Evolutionary conservation across 2,329 filamentous ascomycete species (phyloP).

Genomic region (Botrytis hyacinthi): DNA sequence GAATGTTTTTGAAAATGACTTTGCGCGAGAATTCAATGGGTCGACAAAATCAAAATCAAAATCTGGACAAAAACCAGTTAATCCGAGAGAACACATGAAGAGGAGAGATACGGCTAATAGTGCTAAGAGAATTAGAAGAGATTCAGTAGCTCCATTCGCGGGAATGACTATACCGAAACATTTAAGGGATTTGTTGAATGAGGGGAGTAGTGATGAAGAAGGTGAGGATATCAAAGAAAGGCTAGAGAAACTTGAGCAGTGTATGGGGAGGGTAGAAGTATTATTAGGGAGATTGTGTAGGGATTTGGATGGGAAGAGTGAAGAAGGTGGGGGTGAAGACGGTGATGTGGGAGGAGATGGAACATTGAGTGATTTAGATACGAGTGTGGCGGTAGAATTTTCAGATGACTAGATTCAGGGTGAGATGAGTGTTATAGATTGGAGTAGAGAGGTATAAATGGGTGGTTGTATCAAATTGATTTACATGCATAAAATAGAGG

Average conservation of each 20-base stretch:
- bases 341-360: constrained; percentile 20
- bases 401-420: constrained; percentile 5
- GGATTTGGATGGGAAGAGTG: constrained; percentile 25
- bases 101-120: constrained; percentile 13
- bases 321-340: background rate
- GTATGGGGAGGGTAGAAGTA: constrained; percentile 32
- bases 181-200: constrained; percentile 29
- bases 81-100: constrained; percentile 4
- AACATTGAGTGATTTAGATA: constrained; percentile 28
- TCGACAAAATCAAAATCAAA: background rate
- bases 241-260: constrained; percentile 32
- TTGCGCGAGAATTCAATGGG: constrained; percentile 27
- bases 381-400: constrained; percentile 28
- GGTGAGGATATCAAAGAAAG: constrained; percentile 26
- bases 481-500: constrained; percentile 2
- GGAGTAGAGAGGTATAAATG: background rate
- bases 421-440: background rate
- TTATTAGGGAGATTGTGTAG: constrained; percentile 33
- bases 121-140: constrained; percentile 25
- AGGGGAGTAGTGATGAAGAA: constrained; percentile 28
- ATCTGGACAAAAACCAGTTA: background rate
- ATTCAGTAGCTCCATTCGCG: constrained; percentile 35
- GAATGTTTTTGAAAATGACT: constrained; percentile 16
- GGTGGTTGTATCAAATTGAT: constrained; percentile 1
- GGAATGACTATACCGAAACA: constrained; percentile 27